phyloP scores from a whole-genome alignment of 768 basidiomycete species.

The Lactarius pseudohatsudake region DNA sequence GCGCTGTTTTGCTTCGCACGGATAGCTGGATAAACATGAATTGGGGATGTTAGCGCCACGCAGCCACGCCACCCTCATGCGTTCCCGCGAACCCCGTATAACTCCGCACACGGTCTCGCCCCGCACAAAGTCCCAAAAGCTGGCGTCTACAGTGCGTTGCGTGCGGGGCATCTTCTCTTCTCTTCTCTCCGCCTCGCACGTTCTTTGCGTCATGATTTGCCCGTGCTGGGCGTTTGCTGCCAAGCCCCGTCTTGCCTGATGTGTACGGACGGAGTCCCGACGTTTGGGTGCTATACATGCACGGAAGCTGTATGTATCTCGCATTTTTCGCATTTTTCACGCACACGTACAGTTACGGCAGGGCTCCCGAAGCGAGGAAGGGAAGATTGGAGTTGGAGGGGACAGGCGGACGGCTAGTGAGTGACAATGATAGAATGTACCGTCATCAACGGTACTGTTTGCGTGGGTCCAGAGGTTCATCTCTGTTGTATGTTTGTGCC shows the following conservation, averaged over 20 bases:
- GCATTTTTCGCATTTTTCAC: background rate
- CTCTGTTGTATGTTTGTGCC: background rate
- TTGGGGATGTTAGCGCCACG: background rate
- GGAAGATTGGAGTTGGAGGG: background rate
- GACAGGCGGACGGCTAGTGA: background rate
- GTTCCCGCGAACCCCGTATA: background rate
- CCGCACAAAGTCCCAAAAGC: constrained; percentile 1
- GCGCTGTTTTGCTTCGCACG: background rate
- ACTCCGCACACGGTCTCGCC: background rate
- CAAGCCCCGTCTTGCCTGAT: background rate
- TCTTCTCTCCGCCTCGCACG: background rate
- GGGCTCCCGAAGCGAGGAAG: background rate
- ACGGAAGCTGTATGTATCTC: background rate
- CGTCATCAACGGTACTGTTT: background rate
- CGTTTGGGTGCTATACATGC: background rate
- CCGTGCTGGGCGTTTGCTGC: background rate
- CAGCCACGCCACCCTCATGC: background rate
- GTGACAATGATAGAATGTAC: background rate
- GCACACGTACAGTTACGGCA: background rate
- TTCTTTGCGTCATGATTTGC: background rate
- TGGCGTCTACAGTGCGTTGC: background rate
- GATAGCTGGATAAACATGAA: background rate
- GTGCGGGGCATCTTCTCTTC: background rate
- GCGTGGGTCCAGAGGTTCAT: background rate
- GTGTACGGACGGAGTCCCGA: background rate